Percentiles rank a stretch among this genome's conserved stretches.
Conservation (phyloP, 2,329 filamentous ascomycete genomes). For the Cadophora luteo-olivacea region DNA sequence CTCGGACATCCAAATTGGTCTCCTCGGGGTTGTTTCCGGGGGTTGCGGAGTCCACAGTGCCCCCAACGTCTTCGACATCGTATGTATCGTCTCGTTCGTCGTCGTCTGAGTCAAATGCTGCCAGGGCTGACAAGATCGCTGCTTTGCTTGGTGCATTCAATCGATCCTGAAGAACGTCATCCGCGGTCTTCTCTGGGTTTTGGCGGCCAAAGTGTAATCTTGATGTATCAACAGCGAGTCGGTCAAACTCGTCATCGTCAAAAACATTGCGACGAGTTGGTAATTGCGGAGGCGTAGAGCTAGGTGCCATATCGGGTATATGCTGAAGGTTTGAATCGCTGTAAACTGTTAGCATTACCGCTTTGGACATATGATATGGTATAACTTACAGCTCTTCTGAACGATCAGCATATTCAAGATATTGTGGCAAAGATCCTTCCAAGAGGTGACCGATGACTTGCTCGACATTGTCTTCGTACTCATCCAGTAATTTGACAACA, state of each 20-base stretch:
- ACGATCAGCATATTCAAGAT: constrained; percentile 69
- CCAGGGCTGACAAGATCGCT: constrained; percentile 85
- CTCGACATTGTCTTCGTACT: constrained; percentile 80
- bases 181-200: constrained; percentile 68
- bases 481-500: constrained; percentile 77
- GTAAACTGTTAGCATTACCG: constrained; percentile 12
- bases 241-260: constrained; percentile 81
- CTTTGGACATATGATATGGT: background rate
- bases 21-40: constrained; percentile 57
- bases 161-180: constrained; percentile 72
- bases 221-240: constrained; percentile 68
- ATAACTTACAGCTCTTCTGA: constrained; percentile 56
- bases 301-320: constrained; percentile 59
- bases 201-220: constrained; percentile 82
- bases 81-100: constrained; percentile 98
- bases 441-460: constrained; percentile 82
- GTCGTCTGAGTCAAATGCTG: constrained; percentile 90
- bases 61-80: constrained; percentile 89
- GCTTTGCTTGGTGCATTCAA: constrained; percentile 76
- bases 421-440: constrained; percentile 74
- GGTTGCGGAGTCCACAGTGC: constrained; percentile 74
- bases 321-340: constrained; percentile 39
- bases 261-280: constrained; percentile 74
- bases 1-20: constrained; percentile 46
- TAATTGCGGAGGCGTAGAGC: constrained; percentile 62